Conservation (phyloP, 495 filamentous ascomycete species). For the Podospora bellae-mahoneyi region DNA sequence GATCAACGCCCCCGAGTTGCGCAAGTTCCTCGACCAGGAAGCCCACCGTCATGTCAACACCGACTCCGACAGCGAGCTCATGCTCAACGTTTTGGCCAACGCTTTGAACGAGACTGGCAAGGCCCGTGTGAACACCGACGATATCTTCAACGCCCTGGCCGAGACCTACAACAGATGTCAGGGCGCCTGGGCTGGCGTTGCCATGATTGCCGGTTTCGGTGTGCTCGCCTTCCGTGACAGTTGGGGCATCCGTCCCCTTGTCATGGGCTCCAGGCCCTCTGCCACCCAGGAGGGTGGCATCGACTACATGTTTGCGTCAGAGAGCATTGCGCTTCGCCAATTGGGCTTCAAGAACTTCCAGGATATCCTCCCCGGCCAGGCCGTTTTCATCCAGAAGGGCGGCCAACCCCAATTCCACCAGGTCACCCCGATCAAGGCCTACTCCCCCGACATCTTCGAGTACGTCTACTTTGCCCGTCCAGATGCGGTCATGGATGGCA, state of each 20-base stretch:
- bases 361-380: conserved; percentile 87
- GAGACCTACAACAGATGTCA: conserved; percentile 74
- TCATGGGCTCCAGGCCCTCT: conserved; percentile 72
- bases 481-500: conserved; percentile 88
- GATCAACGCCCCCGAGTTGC: conserved; percentile 83
- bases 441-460: conserved; percentile 94
- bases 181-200: conserved; percentile 72
- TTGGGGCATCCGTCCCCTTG: conserved; percentile 85
- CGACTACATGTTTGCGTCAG: conserved; percentile 98
- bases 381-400: conserved; percentile 90
- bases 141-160: conserved; percentile 75
- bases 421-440: conserved; percentile 65
- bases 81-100: conserved; percentile 93
- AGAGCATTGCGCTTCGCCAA: conserved; percentile 86
- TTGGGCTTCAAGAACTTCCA: conserved; percentile 77
- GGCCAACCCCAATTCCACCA: conserved; percentile 71
- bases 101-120: conserved; percentile 95
- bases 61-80: conserved; percentile 89
- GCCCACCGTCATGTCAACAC: conserved; percentile 97
- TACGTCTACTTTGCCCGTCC: conserved; percentile 84
- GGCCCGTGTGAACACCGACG: conserved; percentile 85
- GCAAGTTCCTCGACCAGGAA: conserved; percentile 75
- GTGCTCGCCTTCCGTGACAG: conserved; percentile 82
- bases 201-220: conserved; percentile 93
- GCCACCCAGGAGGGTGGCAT: conserved; percentile 58